Base-by-base conservation (phyloP, 805 yeast genomes). In the Candida dendrica region DNA sequence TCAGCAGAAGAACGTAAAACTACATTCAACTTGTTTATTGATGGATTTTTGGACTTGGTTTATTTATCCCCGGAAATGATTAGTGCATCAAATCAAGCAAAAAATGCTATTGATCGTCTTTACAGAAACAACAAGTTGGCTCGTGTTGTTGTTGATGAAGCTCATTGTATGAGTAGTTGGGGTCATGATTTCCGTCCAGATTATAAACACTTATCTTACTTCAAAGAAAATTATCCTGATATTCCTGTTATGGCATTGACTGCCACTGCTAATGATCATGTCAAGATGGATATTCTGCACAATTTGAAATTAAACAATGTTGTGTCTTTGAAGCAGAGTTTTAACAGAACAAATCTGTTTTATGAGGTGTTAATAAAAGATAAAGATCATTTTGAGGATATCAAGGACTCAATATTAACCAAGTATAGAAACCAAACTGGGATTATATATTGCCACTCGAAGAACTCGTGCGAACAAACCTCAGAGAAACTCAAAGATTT, bases 131-230 rank as follows among this genome's bases (percentile, higher is more conserved):
- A 72, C 13, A 65, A 68, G 51, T 65, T 93, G 31, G 95, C 97
- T 0, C 69, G 98, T 41, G 73, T 93, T 32, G 96, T 93, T 10
- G 88, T 93, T 36, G 98, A 93, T 64, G 98, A 88, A 58, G 98
- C 98, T 0, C 98, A 93, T 64, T 93, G 98, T 72, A 95, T 93
- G 36, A 87, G 96, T 40, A 84, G 95, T 10, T 93, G 98, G 98
- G 98, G 98, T 17, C 98, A 93, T 63, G 98, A 93, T 62, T 93
- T 93, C 61, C 72, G 98, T 40, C 97, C 98, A 0, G 98, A 93
- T 61, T 93, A 93, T 65, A 86, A 89, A 53, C 84, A 81, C 10
- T 69, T 93, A 56, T 77, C 79, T 30, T 74, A 71, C 49, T 85
- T 93, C 61, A 88, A 88, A 54, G 61, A 65, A 16, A 73, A 77